phyloP scores from a whole-genome alignment of 2,329 filamentous ascomycete species.

The Paraphaeosphaeria minitans region DNA sequence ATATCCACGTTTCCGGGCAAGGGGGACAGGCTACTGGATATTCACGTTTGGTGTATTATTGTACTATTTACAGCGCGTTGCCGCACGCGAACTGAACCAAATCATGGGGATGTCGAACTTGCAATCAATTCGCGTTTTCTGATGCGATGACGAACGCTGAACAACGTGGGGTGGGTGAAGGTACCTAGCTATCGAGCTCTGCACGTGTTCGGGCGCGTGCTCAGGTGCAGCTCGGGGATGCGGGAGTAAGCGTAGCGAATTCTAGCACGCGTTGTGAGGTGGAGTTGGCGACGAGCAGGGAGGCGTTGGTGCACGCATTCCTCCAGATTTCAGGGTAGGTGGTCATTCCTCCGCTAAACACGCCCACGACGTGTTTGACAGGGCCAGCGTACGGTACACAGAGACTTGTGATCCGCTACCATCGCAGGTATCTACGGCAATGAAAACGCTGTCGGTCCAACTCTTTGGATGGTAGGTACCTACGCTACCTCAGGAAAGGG shows the following conservation, averaged over 20 bases:
- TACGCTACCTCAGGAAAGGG: too few species aligned
- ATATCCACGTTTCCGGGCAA: not conserved
- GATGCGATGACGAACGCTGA: too few species aligned
- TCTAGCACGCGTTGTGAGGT: not conserved
- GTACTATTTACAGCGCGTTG: not conserved
- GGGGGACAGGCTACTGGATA: not conserved
- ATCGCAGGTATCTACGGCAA: too few species aligned
- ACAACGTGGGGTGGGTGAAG: too few species aligned
- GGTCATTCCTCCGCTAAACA: not conserved
- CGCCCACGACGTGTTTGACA: not conserved
- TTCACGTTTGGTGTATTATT: not conserved
- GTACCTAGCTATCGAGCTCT: not conserved
- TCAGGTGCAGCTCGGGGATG: not conserved
- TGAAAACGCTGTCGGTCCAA: too few species aligned
- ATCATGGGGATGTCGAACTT: not conserved
- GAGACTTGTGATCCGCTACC: too few species aligned
- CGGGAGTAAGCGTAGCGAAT: not conserved
- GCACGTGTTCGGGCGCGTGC: not conserved
- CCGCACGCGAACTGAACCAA: not conserved
- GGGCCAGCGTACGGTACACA: not conserved
- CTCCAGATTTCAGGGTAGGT: not conserved
- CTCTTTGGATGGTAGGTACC: not conserved
- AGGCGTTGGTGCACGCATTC: not conserved
- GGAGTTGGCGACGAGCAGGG: not conserved
- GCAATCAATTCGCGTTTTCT: not conserved